Evolutionary conservation across 2,329 filamentous ascomycete genomes (phyloP), one percentile per base, ranked within the genome.

Genomic region (Aspergillus ochraceoroseus): DNA sequence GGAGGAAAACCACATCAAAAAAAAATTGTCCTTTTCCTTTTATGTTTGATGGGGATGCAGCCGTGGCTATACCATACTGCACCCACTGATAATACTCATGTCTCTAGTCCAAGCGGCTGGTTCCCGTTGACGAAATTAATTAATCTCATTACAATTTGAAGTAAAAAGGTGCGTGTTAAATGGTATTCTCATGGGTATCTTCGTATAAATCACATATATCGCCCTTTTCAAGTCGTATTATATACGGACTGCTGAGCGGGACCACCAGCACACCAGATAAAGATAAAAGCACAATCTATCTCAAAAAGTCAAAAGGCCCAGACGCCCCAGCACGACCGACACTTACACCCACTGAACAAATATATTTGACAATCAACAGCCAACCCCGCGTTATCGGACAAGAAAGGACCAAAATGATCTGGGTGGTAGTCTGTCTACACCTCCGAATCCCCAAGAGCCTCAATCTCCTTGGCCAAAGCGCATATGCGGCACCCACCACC

Each of bases 401-500:
- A 22, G n/a, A n/a, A n/a, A n/a, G n/a, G n/a, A n/a, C 12, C 9
- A 32, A 19, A 27, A 46, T 7, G 35, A 11, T 12, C 5, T n/a
- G 4, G n/a, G n/a, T n/a, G n/a, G n/a, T n/a, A n/a, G n/a, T n/a
- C 9, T 28, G 20, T 22, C 20, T 29, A 40, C 6, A 7, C 5
- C 12, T 52, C 49, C 1, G 40, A 34, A 17, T 54, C 51, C 9
- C 56, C 60, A 23, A 63, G 48, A 3, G 55, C 53, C 40, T 65
- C 63, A 12, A 64, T 55, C 14, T 64, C 55, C 47, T 57, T 62
- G 12, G 55, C 56, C 34, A 63, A 42, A 6, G 64, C 57, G 49
- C 65, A 68, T 17, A 68, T 61, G 14, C 57, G 58, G 43, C 65
- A 68, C 12, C 65, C 64, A 15, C 63, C 56, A 31, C 72, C 68